Base-by-base conservation (phyloP, 2,329 filamentous ascomycete species). In the Thielaviopsis populi region DNA sequence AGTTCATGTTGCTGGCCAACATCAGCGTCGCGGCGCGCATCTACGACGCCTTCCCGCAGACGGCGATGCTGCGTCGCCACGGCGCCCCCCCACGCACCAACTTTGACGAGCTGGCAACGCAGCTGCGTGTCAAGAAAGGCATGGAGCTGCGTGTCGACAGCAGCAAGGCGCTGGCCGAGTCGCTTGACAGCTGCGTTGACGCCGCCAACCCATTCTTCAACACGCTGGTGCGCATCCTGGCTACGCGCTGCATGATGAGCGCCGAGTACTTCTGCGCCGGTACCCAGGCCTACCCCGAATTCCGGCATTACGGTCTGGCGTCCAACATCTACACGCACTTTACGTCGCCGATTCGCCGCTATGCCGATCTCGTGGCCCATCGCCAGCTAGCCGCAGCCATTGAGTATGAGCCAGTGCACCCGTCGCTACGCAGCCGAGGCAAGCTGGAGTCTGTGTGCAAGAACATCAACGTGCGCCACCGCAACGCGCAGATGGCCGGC, bases 1-100 rank as follows among this genome's bases (percentile, higher is more conserved):
- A 99, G 73, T 97, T 99, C 80, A 99, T 99, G 94, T 80, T 99
- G 71, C 88, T 97, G 73, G 95, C 94, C 79, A 99, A 99, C 76
- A 91, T 90, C 71, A 92, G 87, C 69, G 95, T 99, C 37, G 94
- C 92, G 6, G 82, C 85, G 68, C 92, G 90, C 74, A 95, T 95
- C 71, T 90, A 95, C 76, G 83, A 88, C 59, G 85, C 91, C 2
- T 97, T 96, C 75, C 92, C 94, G 0, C 92, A 99, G 74, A 97
- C 91, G 0, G 94, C 94, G 59, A 85, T 99, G 69, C 83, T 99
- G 17, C 89, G 92, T 67, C 88, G 94, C 65, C 94, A 99, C 79
- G 91, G 83, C 19, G 85, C 92, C 15, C 94, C 95, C 2, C 94
- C 94, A 7, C 92, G 92, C 71, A 91, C 90, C 69, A 97, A 97